Percentiles rank a stretch among this genome's conserved stretches.
Conservation (phyloP, 345 rosid genomes). For the Salix dunnii region DNA sequence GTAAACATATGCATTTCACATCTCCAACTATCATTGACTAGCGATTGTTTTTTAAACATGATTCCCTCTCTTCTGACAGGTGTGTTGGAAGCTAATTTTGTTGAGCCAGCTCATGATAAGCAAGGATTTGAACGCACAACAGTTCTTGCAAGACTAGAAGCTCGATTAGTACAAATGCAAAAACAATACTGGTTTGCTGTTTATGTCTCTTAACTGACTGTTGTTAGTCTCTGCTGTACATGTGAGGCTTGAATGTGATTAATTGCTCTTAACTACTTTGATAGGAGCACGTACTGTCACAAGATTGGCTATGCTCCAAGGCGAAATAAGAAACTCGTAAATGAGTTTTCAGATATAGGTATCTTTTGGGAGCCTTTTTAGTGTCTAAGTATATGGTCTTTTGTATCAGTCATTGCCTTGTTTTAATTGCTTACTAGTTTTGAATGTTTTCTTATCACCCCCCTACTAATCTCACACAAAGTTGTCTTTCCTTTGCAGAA, state of each 20-base stretch:
- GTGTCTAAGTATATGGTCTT: constrained; percentile 9
- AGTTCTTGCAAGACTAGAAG: constrained; percentile 82
- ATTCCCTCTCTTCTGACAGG: constrained; percentile 42
- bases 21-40: not conserved
- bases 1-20: constrained; percentile 31
- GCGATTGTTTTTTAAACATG: constrained; percentile 2
- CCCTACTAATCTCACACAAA: constrained; percentile 14
- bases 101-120: constrained; percentile 97
- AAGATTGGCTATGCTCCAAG: constrained; percentile 76
- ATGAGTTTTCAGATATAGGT: constrained; percentile 47
- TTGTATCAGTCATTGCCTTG: not conserved
- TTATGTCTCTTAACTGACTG: not conserved
- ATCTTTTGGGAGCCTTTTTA: not conserved
- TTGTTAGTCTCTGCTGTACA: not conserved
- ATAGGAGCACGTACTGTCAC: constrained; percentile 66
- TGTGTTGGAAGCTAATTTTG: constrained; percentile 89
- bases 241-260: not conserved
- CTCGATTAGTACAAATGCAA: constrained; percentile 73
- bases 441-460: not conserved
- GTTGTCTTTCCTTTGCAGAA: constrained; percentile 31
- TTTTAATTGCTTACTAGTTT: not conserved
- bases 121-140: constrained; percentile 93
- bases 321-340: constrained; percentile 34
- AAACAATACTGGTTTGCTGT: constrained; percentile 70
- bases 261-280: constrained; percentile 5